Base-by-base conservation (phyloP, 306 rosid species). In the Dalbergia oliveri region DNA sequence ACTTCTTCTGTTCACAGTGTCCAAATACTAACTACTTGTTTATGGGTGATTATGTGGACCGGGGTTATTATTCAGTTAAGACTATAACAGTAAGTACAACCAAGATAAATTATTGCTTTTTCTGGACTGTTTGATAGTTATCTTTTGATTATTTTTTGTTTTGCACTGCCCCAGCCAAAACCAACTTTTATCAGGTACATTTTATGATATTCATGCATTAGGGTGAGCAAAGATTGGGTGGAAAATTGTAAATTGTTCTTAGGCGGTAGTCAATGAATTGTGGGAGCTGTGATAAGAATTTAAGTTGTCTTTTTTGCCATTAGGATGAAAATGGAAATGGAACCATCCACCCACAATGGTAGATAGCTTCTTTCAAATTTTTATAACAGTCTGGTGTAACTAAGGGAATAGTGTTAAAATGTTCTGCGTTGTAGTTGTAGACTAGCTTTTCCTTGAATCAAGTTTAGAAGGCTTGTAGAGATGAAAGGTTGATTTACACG, bases 11-110 rank as follows among this genome's bases (percentile, higher is more conserved):
- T 21, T 21, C 23, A 21, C 23, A 21, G 23, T 21, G 23, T 21
- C 23, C 1, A 21, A 1, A 21, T 21, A 21, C 99, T 19, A 96
- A 96, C 87, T 96, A 96, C 88, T 85, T 93, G 85, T 96, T 96
- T 83, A 96, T 96, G 99, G 99, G 99, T 73, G 99, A 96, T 88
- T 96, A 96, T 81, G 99, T 96, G 88, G 99, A 96, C 84, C 98
- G 99, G 15, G 99, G 98, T 43, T 96, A 96, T 88, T 96, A 93
- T 87, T 96, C 98, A 79, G 99, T 96, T 67, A 98, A 96, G 88
- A 96, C 99, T 50, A 98, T 91, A 54, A 91, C 99, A 75, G 99
- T 96, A 91, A 63, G 98, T 83, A 69, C 53, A 31, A 69, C 71
- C 33, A 5, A 5, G 41, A 65, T 63, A 70, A n/a, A 45, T 33